A percentile compares a stretch with the other conserved stretches of the same genome.
Conservation (phyloP, 2,329 filamentous ascomycete species). For the Davidsoniella neocaledoniae region DNA sequence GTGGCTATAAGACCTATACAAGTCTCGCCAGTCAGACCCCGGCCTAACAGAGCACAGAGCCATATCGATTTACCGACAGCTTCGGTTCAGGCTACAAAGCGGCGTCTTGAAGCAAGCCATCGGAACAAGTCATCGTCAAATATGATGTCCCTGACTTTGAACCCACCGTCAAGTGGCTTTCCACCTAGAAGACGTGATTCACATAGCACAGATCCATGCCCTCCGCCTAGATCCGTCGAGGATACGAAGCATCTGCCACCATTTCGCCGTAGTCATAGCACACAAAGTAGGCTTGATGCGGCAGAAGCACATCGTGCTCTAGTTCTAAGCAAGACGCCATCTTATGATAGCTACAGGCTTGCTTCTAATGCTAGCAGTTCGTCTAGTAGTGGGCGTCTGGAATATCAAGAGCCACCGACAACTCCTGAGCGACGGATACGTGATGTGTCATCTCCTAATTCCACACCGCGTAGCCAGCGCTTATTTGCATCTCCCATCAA, state of each 20-base stretch:
- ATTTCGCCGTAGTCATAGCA: slow-evolving; percentile 7
- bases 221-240: background rate
- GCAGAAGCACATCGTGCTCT: background rate
- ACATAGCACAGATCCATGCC: background rate
- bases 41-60: slow-evolving; percentile 5
- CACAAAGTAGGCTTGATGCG: slow-evolving; percentile 3
- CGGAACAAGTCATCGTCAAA: slow-evolving; percentile 3
- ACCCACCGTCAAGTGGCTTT: slow-evolving; percentile 1
- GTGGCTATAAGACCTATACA: background rate
- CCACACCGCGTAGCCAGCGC: slow-evolving; percentile 1
- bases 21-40: slow-evolving; percentile 3
- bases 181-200: slow-evolving; percentile 9
- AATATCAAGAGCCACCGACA: background rate
- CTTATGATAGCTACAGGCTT: background rate
- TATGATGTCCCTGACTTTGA: background rate
- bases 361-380: background rate
- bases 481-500: slow-evolving; percentile 7
- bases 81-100: slow-evolving; percentile 6
- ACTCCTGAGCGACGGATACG: background rate
- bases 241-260: slow-evolving; percentile 4
- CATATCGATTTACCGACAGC: slow-evolving; percentile 8
- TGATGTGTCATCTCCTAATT: background rate
- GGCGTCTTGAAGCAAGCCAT: slow-evolving; percentile 3
- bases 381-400: background rate
- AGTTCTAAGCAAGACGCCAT: background rate